phyloP scores from a whole-genome alignment of 2,329 filamentous ascomycete species.

The Penicillium thymicola region DNA sequence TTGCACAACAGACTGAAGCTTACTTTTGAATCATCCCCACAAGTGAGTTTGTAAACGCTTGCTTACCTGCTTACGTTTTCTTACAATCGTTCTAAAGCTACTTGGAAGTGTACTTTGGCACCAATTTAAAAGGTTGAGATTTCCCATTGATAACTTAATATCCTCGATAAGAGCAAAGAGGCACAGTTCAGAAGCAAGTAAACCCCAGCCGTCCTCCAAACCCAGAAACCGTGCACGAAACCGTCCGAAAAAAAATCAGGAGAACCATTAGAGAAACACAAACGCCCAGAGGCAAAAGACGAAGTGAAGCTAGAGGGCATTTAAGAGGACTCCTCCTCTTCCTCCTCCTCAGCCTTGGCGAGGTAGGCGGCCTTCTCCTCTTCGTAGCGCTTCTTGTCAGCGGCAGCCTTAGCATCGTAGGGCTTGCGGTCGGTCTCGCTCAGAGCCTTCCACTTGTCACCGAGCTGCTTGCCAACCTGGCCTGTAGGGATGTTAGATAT shows the following conservation, averaged over 20 bases:
- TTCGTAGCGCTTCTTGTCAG: slow-evolving; percentile 99
- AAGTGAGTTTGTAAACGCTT: background rate
- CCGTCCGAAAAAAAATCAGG: slow-evolving; percentile 31
- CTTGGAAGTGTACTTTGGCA: background rate
- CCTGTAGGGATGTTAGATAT: slow-evolving; percentile 48
- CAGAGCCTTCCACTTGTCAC: slow-evolving; percentile 97
- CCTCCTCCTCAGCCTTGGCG: slow-evolving; percentile 55
- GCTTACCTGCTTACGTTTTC: too few species aligned
- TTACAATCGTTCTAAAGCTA: background rate
- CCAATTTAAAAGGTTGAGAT: slow-evolving; percentile 24
- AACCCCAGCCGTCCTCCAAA: slow-evolving; percentile 19
- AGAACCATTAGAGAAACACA: slow-evolving; percentile 32
- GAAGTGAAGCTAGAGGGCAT: slow-evolving; percentile 19
- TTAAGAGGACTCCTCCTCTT: slow-evolving; percentile 52
- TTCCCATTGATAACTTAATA: slow-evolving; percentile 26
- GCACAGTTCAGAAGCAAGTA: slow-evolving; percentile 33
- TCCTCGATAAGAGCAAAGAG: slow-evolving; percentile 29
- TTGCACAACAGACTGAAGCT: background rate
- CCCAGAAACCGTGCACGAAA: slow-evolving; percentile 32
- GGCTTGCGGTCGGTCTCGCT: slow-evolving; percentile 88
- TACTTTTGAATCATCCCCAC: background rate
- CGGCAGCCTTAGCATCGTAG: slow-evolving; percentile 93
- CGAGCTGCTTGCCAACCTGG: slow-evolving; percentile 96
- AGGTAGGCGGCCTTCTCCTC: slow-evolving; percentile 95
- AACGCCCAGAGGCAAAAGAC: slow-evolving; percentile 35